phyloP scores from a whole-genome alignment of 495 filamentous ascomycete species.

The Xylaria grammica region DNA sequence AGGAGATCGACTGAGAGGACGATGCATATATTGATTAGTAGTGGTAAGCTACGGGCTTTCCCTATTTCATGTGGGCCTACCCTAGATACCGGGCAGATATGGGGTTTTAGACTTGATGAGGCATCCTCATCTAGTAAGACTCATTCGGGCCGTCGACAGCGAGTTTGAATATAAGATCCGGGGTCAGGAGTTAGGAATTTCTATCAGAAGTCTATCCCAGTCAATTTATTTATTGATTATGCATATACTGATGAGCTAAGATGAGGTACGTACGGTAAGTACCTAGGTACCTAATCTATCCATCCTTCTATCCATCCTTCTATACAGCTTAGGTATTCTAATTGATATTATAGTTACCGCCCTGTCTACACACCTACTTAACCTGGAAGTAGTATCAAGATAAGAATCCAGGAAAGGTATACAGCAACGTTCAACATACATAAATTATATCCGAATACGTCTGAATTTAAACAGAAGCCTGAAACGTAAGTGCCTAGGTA shows the following conservation, averaged over 20 bases:
- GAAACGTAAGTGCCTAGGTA: no score
- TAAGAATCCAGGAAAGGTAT: background rate
- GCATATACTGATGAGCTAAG: background rate
- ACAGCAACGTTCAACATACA: no score
- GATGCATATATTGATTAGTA: background rate
- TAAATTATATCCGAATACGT: no score
- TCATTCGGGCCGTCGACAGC: background rate
- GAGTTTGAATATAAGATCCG: background rate
- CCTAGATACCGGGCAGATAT: background rate
- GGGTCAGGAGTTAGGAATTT: background rate
- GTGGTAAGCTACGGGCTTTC: conserved; percentile 1
- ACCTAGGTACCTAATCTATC: background rate
- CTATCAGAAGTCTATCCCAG: background rate
- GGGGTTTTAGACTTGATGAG: background rate
- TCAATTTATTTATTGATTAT: background rate
- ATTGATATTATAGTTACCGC: no score
- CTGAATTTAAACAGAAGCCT: no score
- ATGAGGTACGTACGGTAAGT: background rate
- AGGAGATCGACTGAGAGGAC: background rate
- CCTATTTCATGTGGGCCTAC: conserved; percentile 3
- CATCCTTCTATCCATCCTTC: no score
- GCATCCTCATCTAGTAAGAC: background rate
- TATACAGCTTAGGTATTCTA: no score
- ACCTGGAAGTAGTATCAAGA: no score
- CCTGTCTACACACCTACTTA: no score